Evolutionary conservation across 371 early-diverging fungal genomes (phyloP).

Genomic region (Paraphysoderma sedebokerense): DNA sequence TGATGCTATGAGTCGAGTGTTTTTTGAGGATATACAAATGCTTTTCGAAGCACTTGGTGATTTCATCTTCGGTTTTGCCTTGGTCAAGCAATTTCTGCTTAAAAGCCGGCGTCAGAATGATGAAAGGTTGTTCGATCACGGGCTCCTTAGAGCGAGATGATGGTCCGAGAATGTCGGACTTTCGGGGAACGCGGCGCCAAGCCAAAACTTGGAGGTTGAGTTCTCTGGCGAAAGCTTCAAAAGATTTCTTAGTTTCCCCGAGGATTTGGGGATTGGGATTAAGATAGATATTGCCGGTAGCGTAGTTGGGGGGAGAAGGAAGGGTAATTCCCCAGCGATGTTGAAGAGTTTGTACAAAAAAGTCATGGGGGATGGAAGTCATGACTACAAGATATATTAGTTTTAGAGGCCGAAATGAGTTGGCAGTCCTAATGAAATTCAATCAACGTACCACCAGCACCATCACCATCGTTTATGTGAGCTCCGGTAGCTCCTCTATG

Average conservation of each 20-base stretch:
- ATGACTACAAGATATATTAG: constrained; percentile 55
- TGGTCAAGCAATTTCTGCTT: not conserved
- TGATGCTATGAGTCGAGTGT: constrained; percentile 61
- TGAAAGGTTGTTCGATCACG: constrained; percentile 83
- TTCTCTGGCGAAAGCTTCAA: constrained; percentile 52
- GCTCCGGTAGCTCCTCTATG: constrained; percentile 88
- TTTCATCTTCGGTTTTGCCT: constrained; percentile 2
- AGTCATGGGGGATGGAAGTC: constrained; percentile 78
- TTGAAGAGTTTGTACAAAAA: constrained; percentile 46
- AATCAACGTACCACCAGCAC: constrained; percentile 33
- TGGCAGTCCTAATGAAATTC: not conserved
- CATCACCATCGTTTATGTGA: constrained; percentile 73
- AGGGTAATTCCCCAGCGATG: constrained; percentile 36
- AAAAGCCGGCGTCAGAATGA: constrained; percentile 22
- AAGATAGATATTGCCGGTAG: constrained; percentile 85
- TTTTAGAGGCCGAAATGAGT: constrained; percentile 13
- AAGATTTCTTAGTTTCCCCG: constrained; percentile 44
- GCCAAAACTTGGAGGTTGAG: constrained; percentile 59
- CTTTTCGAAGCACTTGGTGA: constrained; percentile 47
- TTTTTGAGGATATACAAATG: constrained; percentile 80
- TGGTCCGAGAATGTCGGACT: constrained; percentile 75
- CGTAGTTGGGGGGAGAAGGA: constrained; percentile 67
- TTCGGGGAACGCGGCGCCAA: constrained; percentile 81
- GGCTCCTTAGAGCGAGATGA: constrained; percentile 78
- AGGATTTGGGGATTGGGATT: constrained; percentile 40